Evolutionary conservation across 1,139 yeast species (phyloP).

Genomic region (Ogataea hybrid): DNA sequence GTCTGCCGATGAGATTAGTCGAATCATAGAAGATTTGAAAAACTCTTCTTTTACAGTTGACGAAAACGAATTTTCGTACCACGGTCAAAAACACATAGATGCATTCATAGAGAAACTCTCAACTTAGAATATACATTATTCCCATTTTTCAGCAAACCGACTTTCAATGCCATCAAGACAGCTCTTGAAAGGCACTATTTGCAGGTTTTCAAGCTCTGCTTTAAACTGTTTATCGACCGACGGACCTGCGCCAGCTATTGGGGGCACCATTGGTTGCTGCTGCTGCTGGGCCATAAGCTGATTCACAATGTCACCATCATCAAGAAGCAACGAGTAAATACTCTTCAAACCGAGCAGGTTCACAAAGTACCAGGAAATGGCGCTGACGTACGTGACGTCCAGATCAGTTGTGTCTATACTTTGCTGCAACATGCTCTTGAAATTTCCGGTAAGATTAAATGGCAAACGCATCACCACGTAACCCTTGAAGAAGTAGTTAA

Average conservation of each 20-base stretch:
- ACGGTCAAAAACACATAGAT: slow-evolving; percentile 5
- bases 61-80: slow-evolving; percentile 9
- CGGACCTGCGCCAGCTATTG: slow-evolving; percentile 49
- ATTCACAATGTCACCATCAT: slow-evolving; percentile 45
- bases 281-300: slow-evolving; percentile 46
- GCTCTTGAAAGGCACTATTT: slow-evolving; percentile 57
- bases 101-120: slow-evolving; percentile 9
- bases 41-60: background rate
- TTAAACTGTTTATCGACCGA: slow-evolving; percentile 58
- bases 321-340: slow-evolving; percentile 69
- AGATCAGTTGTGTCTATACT: slow-evolving; percentile 85
- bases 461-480: slow-evolving; percentile 81
- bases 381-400: slow-evolving; percentile 91
- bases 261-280: slow-evolving; percentile 43
- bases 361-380: slow-evolving; percentile 97
- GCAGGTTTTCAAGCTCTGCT: slow-evolving; percentile 75
- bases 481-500: slow-evolving; percentile 89
- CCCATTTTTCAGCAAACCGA: slow-evolving; percentile 34
- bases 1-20: slow-evolving; percentile 9
- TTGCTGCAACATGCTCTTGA: slow-evolving; percentile 87
- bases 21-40: slow-evolving; percentile 6
- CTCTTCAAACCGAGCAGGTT: slow-evolving; percentile 84
- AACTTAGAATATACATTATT: background rate
- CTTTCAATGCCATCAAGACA: slow-evolving; percentile 64
- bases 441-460: slow-evolving; percentile 81